Conservation (phyloP, 2,329 filamentous ascomycete genomes). For the Lasiodiplodia theobromae region DNA sequence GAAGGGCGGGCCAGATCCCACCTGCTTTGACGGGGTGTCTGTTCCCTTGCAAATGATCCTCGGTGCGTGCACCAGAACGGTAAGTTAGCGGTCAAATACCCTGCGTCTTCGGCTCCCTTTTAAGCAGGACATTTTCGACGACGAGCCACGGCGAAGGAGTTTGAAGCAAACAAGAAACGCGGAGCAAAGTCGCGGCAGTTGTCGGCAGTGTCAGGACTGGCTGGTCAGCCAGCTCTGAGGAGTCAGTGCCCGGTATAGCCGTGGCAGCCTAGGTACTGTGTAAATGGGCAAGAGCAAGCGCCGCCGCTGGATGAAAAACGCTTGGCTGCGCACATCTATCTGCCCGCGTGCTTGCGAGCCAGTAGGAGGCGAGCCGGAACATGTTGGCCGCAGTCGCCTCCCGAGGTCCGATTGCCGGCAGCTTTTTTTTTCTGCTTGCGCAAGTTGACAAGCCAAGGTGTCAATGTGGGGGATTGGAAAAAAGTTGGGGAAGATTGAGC, state of each 20-base stretch:
- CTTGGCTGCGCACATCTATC: not conserved
- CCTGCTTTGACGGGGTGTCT: not conserved
- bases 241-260: not conserved
- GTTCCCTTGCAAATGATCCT: not conserved
- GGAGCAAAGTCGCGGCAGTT: constrained; percentile 7
- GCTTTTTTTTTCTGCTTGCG: not conserved
- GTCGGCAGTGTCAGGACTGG: not conserved
- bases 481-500: constrained; percentile 2
- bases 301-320: not conserved
- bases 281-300: not conserved
- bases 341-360: not conserved
- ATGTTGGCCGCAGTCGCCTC: not conserved
- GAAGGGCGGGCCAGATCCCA: not conserved
- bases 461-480: constrained; percentile 9
- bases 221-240: not conserved
- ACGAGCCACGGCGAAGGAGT: not conserved
- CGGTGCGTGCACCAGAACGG: not conserved
- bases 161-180: not conserved
- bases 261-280: constrained; percentile 1
- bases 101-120: not conserved
- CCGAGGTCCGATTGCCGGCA: not conserved
- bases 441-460: not conserved
- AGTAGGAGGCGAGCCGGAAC: not conserved
- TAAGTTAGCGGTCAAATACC: not conserved
- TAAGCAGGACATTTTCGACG: not conserved